Evolutionary conservation across 2,329 filamentous ascomycete genomes (phyloP).

Genomic region (Venturia nashicola): DNA sequence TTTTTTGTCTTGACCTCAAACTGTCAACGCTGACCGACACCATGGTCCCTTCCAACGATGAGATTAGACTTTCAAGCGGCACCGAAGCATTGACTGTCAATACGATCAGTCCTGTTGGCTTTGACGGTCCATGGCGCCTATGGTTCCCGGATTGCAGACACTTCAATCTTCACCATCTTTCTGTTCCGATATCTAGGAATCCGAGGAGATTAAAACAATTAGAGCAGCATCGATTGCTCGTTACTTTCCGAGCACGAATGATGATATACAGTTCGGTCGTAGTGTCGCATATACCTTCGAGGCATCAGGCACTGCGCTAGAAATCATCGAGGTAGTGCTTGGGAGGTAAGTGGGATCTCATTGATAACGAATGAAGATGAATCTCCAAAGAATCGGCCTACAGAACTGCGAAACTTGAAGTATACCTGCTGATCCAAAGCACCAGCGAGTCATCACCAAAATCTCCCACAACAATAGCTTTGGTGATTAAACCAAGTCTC

Average conservation of each 20-base stretch:
- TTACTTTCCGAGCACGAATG: constrained; percentile 17
- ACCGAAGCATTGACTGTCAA: not conserved
- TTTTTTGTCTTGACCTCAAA: not conserved
- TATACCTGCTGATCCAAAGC: not conserved
- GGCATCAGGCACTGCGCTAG: constrained; percentile 19
- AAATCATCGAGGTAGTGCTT: constrained; percentile 24
- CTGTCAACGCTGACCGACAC: not conserved
- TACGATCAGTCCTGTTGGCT: not conserved
- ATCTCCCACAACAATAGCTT: constrained; percentile 33
- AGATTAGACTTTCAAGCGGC: not conserved
- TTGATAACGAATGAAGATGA: no score
- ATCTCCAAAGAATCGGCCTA: not conserved
- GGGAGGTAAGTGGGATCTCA: constrained; percentile 13
- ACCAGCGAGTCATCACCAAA: constrained; percentile 29
- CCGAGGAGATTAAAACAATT: no score
- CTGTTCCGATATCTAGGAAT: no score
- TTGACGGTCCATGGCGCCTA: not conserved
- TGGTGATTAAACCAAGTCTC: constrained; percentile 43
- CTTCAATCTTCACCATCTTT: constrained; percentile 11
- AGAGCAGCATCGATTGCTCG: no score
- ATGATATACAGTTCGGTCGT: constrained; percentile 15
- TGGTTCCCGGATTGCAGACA: not conserved
- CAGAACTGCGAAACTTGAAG: no score
- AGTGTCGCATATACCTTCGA: constrained; percentile 29
- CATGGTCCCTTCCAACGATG: not conserved